Percentiles rank a stretch among this genome's conserved stretches.
phyloP scores from a whole-genome alignment of 2,329 filamentous ascomycete genomes.

The Ceratocystis eucalypticola region DNA sequence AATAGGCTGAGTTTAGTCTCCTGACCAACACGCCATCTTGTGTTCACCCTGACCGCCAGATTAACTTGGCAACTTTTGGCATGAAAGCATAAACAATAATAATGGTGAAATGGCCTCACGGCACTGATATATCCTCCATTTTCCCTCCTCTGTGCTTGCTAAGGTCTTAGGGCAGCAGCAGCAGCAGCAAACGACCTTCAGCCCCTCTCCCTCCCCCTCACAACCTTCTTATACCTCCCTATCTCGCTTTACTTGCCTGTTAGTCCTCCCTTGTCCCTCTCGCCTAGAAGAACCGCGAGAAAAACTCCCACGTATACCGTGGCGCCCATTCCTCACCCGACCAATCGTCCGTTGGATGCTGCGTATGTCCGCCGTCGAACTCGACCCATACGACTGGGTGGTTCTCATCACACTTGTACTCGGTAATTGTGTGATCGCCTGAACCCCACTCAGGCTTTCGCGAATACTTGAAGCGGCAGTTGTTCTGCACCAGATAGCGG shows the following conservation, averaged over 20 bases:
- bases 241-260: neutral
- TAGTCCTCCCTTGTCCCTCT: neutral
- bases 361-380: slow-evolving; percentile 19
- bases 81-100: neutral
- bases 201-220: too few relatives aligned
- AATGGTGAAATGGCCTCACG: neutral
- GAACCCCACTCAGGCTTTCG: slow-evolving; percentile 21
- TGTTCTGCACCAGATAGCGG: slow-evolving; percentile 27
- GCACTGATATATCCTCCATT: neutral
- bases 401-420: slow-evolving; percentile 23
- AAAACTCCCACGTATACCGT: slow-evolving; percentile 19
- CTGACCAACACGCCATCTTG: neutral
- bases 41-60: too few relatives aligned
- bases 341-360: slow-evolving; percentile 12
- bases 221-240: too few relatives aligned
- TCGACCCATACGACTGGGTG: slow-evolving; percentile 26
- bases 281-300: slow-evolving; percentile 18
- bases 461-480: slow-evolving; percentile 24
- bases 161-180: too few relatives aligned
- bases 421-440: slow-evolving; percentile 22
- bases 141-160: too few relatives aligned
- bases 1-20: neutral
- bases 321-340: slow-evolving; percentile 6
- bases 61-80: neutral
- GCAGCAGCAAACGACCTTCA: too few relatives aligned